Base-by-base conservation (phyloP, 768 basidiomycete genomes). In the Tephrocybe rancida region DNA sequence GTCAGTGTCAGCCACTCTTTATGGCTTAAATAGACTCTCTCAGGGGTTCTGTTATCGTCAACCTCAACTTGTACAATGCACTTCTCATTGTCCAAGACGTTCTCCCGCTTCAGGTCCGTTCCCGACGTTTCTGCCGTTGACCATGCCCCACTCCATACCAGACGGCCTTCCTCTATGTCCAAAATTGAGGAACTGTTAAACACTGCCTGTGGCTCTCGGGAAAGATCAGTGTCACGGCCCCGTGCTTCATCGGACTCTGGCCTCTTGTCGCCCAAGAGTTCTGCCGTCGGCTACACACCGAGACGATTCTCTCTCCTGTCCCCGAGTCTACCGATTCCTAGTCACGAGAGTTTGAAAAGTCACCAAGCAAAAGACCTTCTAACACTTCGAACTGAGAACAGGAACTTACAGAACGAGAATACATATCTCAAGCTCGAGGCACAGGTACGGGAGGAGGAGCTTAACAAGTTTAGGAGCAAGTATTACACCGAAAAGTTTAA, bases 341-440 rank as follows among this genome's bases (percentile, higher is more conserved):
- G 16, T 5, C 27, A 10, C 39, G 21, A 41, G 5, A 19, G 18
- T 22, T 7, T 19, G 6, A n/a, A 5, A 27, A 43, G 14, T 24
- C 39, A 30, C 37, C 5, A 9, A 9, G 38, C 13, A 10, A 19
- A 29, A 3, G 6, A 30, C 2, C 24, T 52, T 41, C 26, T 21
- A n/a, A 38, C 46, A 13, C 63, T 76, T 42, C 65, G 70, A 50
- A 56, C 54, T n/a, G 64, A 69, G 45, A 66, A 70, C 52, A 54
- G 41, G 38, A 49, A 51, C 48, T 61, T 65, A 8, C 52, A 54
- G 29, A 64, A 64, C 14, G 52, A 56, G 34, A 58, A 58, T 26
- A 59, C 54, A 10, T 57, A 58, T 30, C 62, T 71, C 47, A 64
- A 62, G 38, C 57, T 64, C 25, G 62, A 61, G 38, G 62, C 61